These are phyloP conservation scores for Mucor mucedo DNA, from an alignment of 371 early-diverging fungal genomes.

Conservation along the genomic window DNA sequence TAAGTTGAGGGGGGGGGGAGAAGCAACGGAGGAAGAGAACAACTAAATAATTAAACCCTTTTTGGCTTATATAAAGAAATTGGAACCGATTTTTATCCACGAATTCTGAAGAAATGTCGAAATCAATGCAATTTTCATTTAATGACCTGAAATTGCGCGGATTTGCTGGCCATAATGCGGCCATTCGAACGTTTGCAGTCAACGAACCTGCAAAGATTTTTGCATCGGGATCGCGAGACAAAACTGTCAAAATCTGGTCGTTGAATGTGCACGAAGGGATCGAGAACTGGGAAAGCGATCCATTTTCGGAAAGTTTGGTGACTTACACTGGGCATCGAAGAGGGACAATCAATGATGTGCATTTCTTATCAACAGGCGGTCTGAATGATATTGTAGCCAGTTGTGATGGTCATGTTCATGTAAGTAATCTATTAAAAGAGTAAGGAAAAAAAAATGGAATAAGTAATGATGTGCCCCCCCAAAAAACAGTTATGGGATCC, in stretches of 20 bases:
- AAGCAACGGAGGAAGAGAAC: neutral
- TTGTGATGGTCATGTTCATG: constrained; percentile 72
- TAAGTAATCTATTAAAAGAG: constrained; percentile 31
- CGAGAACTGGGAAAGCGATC: constrained; percentile 60
- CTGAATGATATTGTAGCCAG: constrained; percentile 63
- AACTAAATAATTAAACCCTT: neutral
- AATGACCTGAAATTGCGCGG: constrained; percentile 69
- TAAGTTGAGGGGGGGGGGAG: constrained; percentile 2
- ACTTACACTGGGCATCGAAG: constrained; percentile 68
- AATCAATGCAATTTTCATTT: constrained; percentile 71
- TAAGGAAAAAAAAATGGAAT: neutral
- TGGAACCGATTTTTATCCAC: constrained; percentile 74
- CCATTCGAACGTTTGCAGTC: constrained; percentile 56
- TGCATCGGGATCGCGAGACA: constrained; percentile 69
- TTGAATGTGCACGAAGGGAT: constrained; percentile 67
- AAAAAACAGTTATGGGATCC: constrained; percentile 63
- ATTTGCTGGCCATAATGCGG: constrained; percentile 64
- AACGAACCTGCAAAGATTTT: constrained; percentile 65
- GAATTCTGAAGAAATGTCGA: constrained; percentile 75
- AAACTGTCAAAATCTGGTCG: constrained; percentile 76
- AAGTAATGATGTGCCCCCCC: neutral
- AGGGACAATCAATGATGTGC: constrained; percentile 55
- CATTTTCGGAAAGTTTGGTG: constrained; percentile 61
- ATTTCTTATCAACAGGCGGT: constrained; percentile 58
- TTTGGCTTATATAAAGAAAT: constrained; percentile 41